phyloP scores from a whole-genome alignment of 345 rosid species.

The Aethionema arabicum region DNA sequence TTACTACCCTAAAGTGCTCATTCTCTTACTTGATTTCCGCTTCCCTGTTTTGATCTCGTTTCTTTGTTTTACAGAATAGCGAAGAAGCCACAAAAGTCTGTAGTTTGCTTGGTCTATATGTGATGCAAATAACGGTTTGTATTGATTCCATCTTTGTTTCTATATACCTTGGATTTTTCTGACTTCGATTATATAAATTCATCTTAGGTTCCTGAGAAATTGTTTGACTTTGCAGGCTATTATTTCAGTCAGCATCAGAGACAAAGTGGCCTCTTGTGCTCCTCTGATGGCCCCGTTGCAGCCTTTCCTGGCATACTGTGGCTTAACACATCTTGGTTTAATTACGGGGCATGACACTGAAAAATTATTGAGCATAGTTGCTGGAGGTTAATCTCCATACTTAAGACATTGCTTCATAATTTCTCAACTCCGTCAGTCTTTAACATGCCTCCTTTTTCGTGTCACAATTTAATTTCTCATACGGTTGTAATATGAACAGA shows the following conservation, averaged over 20 bases:
- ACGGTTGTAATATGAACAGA: slow-evolving; percentile 40
- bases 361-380: slow-evolving; percentile 37
- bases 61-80: slow-evolving; percentile 51
- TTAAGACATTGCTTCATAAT: slow-evolving; percentile 17
- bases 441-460: slow-evolving; percentile 11
- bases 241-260: slow-evolving; percentile 53
- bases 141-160: slow-evolving; percentile 27
- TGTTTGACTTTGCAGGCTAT: slow-evolving; percentile 55
- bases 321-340: slow-evolving; percentile 61
- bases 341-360: slow-evolving; percentile 63
- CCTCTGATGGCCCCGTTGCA: slow-evolving; percentile 49
- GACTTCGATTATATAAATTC: slow-evolving; percentile 3
- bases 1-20: slow-evolving; percentile 19
- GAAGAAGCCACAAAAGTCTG: slow-evolving; percentile 50
- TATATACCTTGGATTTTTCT: slow-evolving; percentile 8
- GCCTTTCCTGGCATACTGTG: slow-evolving; percentile 51
- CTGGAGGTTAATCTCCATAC: slow-evolving; percentile 46
- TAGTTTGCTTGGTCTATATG: slow-evolving; percentile 68
- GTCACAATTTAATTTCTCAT: slow-evolving; percentile 9
- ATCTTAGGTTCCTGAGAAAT: slow-evolving; percentile 26
- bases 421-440: slow-evolving; percentile 10
- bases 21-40: slow-evolving; percentile 14
- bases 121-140: slow-evolving; percentile 73
- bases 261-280: slow-evolving; percentile 39
- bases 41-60: slow-evolving; percentile 21